Percentiles rank a stretch among this genome's conserved stretches.
Evolutionary conservation across 2,329 filamentous ascomycete genomes (phyloP).

Genomic region (Alternaria arbusti): DNA sequence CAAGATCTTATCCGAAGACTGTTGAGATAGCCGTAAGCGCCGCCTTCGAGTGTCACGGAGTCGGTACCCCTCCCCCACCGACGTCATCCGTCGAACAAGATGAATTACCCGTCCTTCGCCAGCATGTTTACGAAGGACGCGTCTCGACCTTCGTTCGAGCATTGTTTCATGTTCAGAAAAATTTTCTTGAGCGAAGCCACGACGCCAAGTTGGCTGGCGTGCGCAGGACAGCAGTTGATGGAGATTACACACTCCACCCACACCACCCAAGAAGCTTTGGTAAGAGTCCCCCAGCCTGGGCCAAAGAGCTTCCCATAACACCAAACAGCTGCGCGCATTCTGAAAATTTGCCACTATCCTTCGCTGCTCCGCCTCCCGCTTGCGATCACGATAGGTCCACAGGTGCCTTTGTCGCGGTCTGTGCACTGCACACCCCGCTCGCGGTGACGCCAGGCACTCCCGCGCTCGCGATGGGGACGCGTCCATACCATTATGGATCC

Average conservation of each 20-base stretch:
- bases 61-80: neutral
- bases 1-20: neutral
- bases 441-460: neutral
- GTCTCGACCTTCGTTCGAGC: neutral
- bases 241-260: neutral
- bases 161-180: neutral
- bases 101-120: neutral
- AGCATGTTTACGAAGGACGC: neutral
- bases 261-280: neutral
- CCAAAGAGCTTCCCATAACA: neutral
- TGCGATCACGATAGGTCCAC: neutral
- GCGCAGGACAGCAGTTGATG: neutral
- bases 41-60: neutral
- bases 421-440: neutral
- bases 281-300: neutral
- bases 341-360: neutral
- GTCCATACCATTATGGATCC: neutral
- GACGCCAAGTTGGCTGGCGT: neutral
- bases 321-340: neutral
- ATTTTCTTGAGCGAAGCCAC: neutral
- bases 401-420: neutral
- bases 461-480: neutral
- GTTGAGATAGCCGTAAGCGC: neutral
- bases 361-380: neutral
- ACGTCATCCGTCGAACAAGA: neutral